Conservation (phyloP, 768 basidiomycete species). For the Podaxis pistillaris region DNA sequence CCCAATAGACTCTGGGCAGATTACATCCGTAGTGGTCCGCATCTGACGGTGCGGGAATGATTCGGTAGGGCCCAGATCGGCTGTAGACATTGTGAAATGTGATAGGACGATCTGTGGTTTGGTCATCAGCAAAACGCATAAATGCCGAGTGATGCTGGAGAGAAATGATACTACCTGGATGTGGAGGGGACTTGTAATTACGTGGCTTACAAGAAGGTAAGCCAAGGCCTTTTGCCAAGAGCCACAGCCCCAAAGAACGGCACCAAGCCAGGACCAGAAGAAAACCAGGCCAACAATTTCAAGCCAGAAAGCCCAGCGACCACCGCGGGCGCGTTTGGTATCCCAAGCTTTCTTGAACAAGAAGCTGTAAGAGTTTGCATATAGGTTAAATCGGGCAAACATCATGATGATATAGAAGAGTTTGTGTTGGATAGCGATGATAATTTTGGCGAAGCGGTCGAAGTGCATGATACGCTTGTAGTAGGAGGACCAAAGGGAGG, state of each 20-base stretch:
- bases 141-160: not conserved
- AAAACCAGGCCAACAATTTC: conserved; percentile 76
- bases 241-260: conserved; percentile 68
- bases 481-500: conserved; percentile 88
- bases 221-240: conserved; percentile 65
- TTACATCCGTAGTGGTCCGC: conserved; percentile 96
- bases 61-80: conserved; percentile 85
- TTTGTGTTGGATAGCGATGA: conserved; percentile 83
- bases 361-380: conserved; percentile 80
- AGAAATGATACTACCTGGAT: conserved; percentile 68
- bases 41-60: conserved; percentile 93
- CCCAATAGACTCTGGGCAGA: conserved; percentile 77
- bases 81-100: conserved; percentile 94
- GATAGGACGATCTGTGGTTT: conserved; percentile 82
- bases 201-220: conserved; percentile 84
- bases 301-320: conserved; percentile 73
- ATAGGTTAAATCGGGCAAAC: conserved; percentile 94
- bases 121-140: not conserved
- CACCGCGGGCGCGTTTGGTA: conserved; percentile 61
- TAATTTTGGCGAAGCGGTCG: conserved; percentile 60
- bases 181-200: conserved; percentile 87
- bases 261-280: conserved; percentile 89
- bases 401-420: conserved; percentile 90
- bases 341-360: conserved; percentile 66
- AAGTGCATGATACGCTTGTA: conserved; percentile 86